Evolutionary conservation across 192 early-diverging fungal genomes (phyloP), one percentile per base, ranked within the genome.

Genomic region (Cetraspora pellucida): DNA sequence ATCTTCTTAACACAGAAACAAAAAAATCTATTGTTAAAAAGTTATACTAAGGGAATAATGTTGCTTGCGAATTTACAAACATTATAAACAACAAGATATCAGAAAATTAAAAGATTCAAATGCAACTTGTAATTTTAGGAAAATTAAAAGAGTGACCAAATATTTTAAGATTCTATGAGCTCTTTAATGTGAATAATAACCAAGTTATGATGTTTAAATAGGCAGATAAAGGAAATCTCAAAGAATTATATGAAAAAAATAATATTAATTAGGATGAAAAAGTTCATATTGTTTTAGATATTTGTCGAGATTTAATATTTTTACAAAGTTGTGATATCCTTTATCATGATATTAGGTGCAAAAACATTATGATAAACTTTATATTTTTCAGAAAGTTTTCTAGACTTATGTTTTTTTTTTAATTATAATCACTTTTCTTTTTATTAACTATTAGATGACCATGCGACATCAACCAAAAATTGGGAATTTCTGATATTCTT

Each of bases 81-180:
- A 55, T 55, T 3, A 16, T 21, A 55, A 16, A 55, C 19, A 55
- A 55, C 16, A 16, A 4, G 16, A 55, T 16, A n/a, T 1, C 13
- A 0, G 54, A 55, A 55, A n/a, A 16, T 55, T 16, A 55, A 55
- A 55, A 16, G 13, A 55, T 21, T 55, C 54, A 55, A 55, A 16
- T 16, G 7, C 54, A 65, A 19, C 63, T 65, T 65, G 37, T 27
- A 65, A 65, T 65, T 43, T 65, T 65, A 14, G 37, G 37, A 43
- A 37, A 28, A 37, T 28, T 65, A 43, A 44, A 45, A 23, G 66
- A 68, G 25, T 44, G 37, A 3, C 31, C 16, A 16, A n/a, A 49
- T 47, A 68, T 68, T 68, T 16, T 68, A 43, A 43, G 19, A 68
- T 68, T 68, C 17, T 68, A 68, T 49, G 66, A 43, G 44, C 37